Evolutionary conservation across 805 yeast genomes (phyloP), one percentile per base, ranked within the genome.

Genomic region (Candida lessepsii): DNA sequence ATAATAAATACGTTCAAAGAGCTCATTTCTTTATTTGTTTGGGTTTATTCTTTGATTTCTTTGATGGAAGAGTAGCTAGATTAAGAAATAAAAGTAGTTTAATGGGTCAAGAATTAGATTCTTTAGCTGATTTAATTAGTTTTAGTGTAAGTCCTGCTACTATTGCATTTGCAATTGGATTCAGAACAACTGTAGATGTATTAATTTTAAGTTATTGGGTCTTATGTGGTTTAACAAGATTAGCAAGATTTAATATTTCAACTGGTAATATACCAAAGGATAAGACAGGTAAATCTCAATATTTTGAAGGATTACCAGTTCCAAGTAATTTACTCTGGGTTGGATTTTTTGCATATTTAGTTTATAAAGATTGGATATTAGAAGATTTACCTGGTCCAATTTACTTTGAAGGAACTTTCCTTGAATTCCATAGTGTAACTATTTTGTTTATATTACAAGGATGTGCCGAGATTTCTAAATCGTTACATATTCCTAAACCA

Each of bases 81-180:
- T 76, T 93, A 67, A 79, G 96, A 66, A 85, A 89, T 60, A 88
- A 90, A 67, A 78, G 95, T 2, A 83, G 95, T 9, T 73, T 93
- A 40, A 86, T 93, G 86, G 99, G 99, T 45, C 98, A 93, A 65
- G 99, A 93, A 67, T 77, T 93, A 54, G 99, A 93, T 60, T 90
- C 97, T 1, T 75, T 93, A 53, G 99, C 99, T 16, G 99, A 93
- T 65, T 77, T 93, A 54, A 78, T 91, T 26, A 86, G 96, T 9
- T 93, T 93, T 60, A 95, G 97, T 47, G 96, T 91, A 24, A 90
- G 96, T 2, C 99, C 99, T 2, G 96, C 96, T 44, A 74, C 88
- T 11, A 82, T 87, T 60, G 99, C 95, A 3, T 93, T 89, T 61
- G 80, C 90, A 33, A 78, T 90, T 57, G 99, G 99, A 4, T 79